Base-by-base conservation (phyloP, 345 rosid genomes). In the Boechera stricta region DNA sequence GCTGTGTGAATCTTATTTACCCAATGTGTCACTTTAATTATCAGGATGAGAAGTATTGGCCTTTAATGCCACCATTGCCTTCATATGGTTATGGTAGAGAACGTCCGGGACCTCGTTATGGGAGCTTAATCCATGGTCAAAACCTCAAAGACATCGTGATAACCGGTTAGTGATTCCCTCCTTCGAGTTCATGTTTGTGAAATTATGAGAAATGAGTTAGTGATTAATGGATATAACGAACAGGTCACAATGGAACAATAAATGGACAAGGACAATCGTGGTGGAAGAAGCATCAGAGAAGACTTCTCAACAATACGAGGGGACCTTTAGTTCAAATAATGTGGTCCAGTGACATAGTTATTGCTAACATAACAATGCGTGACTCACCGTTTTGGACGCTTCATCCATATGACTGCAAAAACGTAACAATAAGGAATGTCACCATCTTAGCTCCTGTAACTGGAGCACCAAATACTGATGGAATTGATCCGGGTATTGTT, bases 321-420 rank as follows among this genome's bases (percentile, higher is more conserved):
- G 99, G 98, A 10, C 99, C 99, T 15, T 90, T 95, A 58, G 87
- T 95, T 59, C 98, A 95, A 79, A 88, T 95, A 35, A 90, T 95
- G 98, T 89, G 91, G 94, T 95, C 99, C 0, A 88, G 94, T 78
- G 92, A 92, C 79, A 91, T 95, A 61, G 72, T 90, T 53, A 85
- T 95, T 76, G 79, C 90, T 44, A 85, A 92, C 64, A 82, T 95
- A 56, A 95, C 98, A 45, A 80, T 95, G 71, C 94, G 85, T 56
- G 96, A 92, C 80, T 91, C 98, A 45, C 99, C 99, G 10, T 95
- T 95, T 79, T 95, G 99, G 97, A 95, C 98, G 4, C 85, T 92
- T 66, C 99, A 95, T 85, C 99, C 97, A 12, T 95, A 92, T 79
- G 99, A 91, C 80, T 92, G 99, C 93, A 91, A 91, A 86, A 95